Evolutionary conservation across 2,329 filamentous ascomycete genomes (phyloP), one percentile per base, ranked within the genome.

Genomic region (Fusarium sp.): DNA sequence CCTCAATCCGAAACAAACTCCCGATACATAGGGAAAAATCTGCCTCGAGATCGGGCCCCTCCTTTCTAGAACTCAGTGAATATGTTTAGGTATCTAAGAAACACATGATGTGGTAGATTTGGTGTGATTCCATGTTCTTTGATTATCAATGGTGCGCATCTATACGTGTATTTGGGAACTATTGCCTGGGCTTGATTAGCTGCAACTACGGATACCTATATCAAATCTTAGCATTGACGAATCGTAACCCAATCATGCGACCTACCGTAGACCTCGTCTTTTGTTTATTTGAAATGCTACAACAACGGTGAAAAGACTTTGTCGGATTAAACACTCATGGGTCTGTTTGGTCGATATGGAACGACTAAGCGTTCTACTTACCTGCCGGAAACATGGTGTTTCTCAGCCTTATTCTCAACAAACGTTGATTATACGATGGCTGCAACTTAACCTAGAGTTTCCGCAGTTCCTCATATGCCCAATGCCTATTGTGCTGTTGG

Each of bases 1-100:
- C 59, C 52, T 57, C 39, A 50, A 49, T 67, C 50, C 66, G 66
- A 69, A 69, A 69, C 66, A 69, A 53, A 57, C 50, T 60, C 39
- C 65, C 52, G 47, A 69, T 51, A 33, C 36, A 44, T 28, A 26
- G 31, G n/a, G 8, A 53, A 52, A 55, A 54, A 40, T 39, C 45
- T 57, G 33, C 39, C 46, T 38, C 47, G 38, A 53, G 36, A 49
- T 59, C 46, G 39, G 54, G 58, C 49, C 57, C 55, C 59, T 62
- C 55, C 51, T 50, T 55, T 38, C 24, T 52, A 34, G 43, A 33
- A 38, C 65, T 62, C 46, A 47, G 44, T 55, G 33, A 36, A 50
- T 19, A 31, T 14, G 11, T 40, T 52, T 36, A 36, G 22, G 19
- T 38, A 24, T 34, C 17, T 50, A 49, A 34, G 22, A 39, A 52